phyloP scores from a whole-genome alignment of 495 filamentous ascomycete genomes.

The Lasiosphaeria miniovina region DNA sequence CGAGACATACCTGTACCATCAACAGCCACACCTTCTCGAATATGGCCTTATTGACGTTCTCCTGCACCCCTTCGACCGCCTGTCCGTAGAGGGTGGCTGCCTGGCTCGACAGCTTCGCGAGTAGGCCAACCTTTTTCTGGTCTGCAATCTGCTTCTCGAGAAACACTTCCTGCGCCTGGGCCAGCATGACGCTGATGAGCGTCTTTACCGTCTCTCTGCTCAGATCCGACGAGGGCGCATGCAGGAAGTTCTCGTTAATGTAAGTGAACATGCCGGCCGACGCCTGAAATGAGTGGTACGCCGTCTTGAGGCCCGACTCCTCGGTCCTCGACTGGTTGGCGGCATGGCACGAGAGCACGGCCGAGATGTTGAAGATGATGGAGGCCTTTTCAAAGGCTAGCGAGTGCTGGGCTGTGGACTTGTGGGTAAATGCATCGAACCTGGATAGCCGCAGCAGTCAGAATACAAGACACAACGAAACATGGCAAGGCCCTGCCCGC shows the following conservation, averaged over 20 bases:
- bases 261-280: conserved; percentile 99
- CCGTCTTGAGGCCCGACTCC: conserved; percentile 88
- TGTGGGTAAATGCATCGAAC: conserved; percentile 98
- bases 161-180: conserved; percentile 95
- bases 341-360: conserved; percentile 92
- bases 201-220: conserved; percentile 95
- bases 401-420: conserved; percentile 91
- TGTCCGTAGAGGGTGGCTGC: conserved; percentile 84
- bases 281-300: conserved; percentile 97
- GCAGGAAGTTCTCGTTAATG: conserved; percentile 98
- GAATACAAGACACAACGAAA: neutral
- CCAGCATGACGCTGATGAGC: conserved; percentile 86
- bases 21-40: conserved; percentile 96
- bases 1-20: conserved; percentile 63
- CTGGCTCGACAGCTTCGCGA: conserved; percentile 91
- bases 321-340: conserved; percentile 89
- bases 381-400: conserved; percentile 98
- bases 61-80: conserved; percentile 80
- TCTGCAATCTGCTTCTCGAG: conserved; percentile 94
- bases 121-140: conserved; percentile 84
- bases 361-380: conserved; percentile 99
- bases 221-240: conserved; percentile 91
- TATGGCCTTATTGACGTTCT: conserved; percentile 84
- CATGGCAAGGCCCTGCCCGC: conserved; percentile 21
- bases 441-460: conserved; percentile 42